Percentiles rank a stretch among this genome's conserved stretches.
These are phyloP conservation scores for Solanum chilense DNA, from an alignment of 257 asterid species.

Conservation along the genomic window DNA sequence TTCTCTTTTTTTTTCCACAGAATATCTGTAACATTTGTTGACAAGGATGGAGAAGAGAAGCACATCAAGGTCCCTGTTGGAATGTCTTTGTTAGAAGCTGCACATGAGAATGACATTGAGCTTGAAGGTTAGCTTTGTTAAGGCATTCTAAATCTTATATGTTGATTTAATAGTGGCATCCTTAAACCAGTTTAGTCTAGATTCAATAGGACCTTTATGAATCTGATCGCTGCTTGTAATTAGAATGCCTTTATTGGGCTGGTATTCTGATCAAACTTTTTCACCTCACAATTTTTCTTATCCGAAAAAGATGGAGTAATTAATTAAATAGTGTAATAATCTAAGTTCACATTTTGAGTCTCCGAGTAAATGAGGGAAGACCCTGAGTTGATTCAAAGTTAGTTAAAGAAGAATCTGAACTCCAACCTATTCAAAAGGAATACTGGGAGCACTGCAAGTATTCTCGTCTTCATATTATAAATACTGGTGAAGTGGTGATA, in stretches of 20 bases:
- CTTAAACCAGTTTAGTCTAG: not conserved
- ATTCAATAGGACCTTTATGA: not conserved
- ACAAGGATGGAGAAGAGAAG: slow-evolving; percentile 82
- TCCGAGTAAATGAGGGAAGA: not conserved
- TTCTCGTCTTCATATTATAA: not conserved
- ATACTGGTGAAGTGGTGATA: not conserved
- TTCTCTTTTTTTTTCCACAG: slow-evolving; percentile 16
- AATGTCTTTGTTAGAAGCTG: slow-evolving; percentile 93
- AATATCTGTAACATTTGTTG: slow-evolving; percentile 72
- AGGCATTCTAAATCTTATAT: not conserved
- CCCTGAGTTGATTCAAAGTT: not conserved
- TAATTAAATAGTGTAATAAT: not conserved
- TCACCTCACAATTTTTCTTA: not conserved
- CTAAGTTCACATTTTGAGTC: not conserved
- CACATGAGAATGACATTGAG: slow-evolving; percentile 82
- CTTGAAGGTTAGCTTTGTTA: slow-evolving; percentile 63
- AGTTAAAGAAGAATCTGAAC: not conserved
- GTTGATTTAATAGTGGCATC: not conserved
- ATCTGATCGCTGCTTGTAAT: not conserved
- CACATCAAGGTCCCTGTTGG: slow-evolving; percentile 73
- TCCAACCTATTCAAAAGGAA: not conserved
- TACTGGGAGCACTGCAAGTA: not conserved
- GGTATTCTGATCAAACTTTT: not conserved
- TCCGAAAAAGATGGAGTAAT: not conserved
- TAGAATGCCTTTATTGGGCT: not conserved